Evolutionary conservation across 1,284 basidiomycete species (phyloP), one percentile per base, ranked within the genome.

Genomic region (Trametes pubescens): DNA sequence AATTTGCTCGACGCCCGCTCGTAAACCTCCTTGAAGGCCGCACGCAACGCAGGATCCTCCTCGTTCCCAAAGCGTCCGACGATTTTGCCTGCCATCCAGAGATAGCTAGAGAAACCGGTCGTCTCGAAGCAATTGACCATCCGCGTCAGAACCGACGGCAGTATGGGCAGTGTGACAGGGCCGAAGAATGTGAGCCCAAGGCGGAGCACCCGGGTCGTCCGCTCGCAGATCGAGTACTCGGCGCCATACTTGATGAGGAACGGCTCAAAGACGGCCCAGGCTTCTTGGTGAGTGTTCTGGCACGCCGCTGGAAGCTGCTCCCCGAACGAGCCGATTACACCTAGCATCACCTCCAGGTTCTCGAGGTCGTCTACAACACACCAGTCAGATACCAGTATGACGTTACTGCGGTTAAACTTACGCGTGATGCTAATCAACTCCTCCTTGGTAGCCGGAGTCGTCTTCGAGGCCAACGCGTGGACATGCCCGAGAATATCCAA

Each of bases 51-150:
- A 10, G 79, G 70, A 69, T 86, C 80, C 54, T 86, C 82, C 69
- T 89, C 84, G 60, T 88, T 81, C 38, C 91, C 92, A 74, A 93
- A 96, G 67, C 86, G 84, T 38, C 83, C 81, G 14, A 95, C 84
- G 24, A 92, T 79, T 77, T 98, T 98, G 53, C 95, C 92, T 18
- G 90, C 88, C 67, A 99, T 95, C 98, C 98, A 99, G 14, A 99
- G 78, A 77, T 95, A 99, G 69, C 93, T 92, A 0, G 96, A 87
- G 72, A 90, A 90, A 0, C 93, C 94, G 0, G 94, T 94, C 18
- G 82, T 78, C 68, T 95, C 92, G 72, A 99, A 99, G 14, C 86
- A 85, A 5, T 84, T 72, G 0, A 90, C 84, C 88, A 99, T 90
- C 55, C 94, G 84, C 18, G 85, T 83, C 51, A 98, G 75, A 0